These are phyloP conservation scores for Aspergillus campestris DNA, from an alignment of 495 filamentous ascomycete genomes.

Conservation along the genomic window DNA sequence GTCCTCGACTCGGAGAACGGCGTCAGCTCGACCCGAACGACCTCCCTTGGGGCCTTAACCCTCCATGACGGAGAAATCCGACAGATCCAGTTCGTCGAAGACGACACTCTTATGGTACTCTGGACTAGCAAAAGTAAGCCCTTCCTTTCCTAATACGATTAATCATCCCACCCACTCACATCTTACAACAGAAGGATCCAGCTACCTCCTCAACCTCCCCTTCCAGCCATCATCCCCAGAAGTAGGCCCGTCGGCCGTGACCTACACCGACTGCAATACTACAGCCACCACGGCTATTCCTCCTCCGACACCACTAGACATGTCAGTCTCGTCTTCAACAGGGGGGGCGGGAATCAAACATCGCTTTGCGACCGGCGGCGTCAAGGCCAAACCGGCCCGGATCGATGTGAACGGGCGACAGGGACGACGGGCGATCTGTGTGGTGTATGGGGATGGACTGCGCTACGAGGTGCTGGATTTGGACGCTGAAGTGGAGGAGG, in stretches of 20 bases:
- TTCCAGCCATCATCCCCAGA: slow-evolving; percentile 16
- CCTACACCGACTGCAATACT: slow-evolving; percentile 8
- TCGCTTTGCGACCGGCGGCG: slow-evolving; percentile 26
- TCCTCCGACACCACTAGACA: slow-evolving; percentile 15
- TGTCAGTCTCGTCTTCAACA: slow-evolving; percentile 8
- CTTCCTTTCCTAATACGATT: slow-evolving; percentile 6
- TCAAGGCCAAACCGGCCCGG: slow-evolving; percentile 33
- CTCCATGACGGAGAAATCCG: slow-evolving; percentile 36
- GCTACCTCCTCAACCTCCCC: slow-evolving; percentile 33
- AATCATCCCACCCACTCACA: slow-evolving; percentile 11
- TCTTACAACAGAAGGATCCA: slow-evolving; percentile 12
- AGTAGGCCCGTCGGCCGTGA: neutral
- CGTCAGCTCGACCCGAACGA: slow-evolving; percentile 42
- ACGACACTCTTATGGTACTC: slow-evolving; percentile 44
- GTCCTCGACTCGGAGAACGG: slow-evolving; percentile 43
- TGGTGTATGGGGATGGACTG: slow-evolving; percentile 46
- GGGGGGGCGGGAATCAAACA: slow-evolving; percentile 20
- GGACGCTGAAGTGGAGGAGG: slow-evolving; percentile 33
- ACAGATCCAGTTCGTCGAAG: slow-evolving; percentile 50
- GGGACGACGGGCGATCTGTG: slow-evolving; percentile 45
- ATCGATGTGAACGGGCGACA: slow-evolving; percentile 48
- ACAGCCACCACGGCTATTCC: slow-evolving; percentile 10
- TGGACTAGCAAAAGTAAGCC: slow-evolving; percentile 35
- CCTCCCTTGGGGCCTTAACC: slow-evolving; percentile 32
- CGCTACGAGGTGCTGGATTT: slow-evolving; percentile 52